Percentiles rank a stretch among this genome's conserved stretches.
Evolutionary conservation across 352 stramenopile genomes (phyloP).

Genomic region (Paralagenidium karlingii): DNA sequence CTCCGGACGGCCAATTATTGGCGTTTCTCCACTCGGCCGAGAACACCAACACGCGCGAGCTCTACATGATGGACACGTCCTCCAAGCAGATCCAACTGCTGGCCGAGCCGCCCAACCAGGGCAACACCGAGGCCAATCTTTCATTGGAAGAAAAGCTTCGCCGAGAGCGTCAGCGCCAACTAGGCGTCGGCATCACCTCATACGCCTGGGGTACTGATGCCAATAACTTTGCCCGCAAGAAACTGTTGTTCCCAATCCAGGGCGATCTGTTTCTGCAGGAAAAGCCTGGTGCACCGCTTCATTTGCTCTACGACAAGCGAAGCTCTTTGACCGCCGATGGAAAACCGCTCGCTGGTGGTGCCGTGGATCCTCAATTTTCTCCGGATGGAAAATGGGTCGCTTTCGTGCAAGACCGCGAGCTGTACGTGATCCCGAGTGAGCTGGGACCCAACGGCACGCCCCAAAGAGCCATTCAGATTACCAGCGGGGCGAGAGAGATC

Average conservation of each 20-base stretch:
- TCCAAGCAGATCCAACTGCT: slow-evolving; percentile 40
- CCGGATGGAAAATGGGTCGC: slow-evolving; percentile 88
- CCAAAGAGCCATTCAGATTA: slow-evolving; percentile 57
- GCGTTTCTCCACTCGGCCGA: slow-evolving; percentile 78
- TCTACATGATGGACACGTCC: slow-evolving; percentile 71
- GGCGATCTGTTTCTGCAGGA: slow-evolving; percentile 93
- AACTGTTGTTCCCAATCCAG: slow-evolving; percentile 84
- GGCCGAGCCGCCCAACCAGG: slow-evolving; percentile 48
- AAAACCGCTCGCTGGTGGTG: slow-evolving; percentile 22
- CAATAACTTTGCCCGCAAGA: slow-evolving; percentile 17
- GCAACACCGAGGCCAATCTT: slow-evolving; percentile 78
- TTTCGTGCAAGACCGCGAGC: slow-evolving; percentile 90
- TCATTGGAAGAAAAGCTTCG: slow-evolving; percentile 87
- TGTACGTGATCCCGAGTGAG: slow-evolving; percentile 82
- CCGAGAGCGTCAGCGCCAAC: slow-evolving; percentile 81
- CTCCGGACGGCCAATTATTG: slow-evolving; percentile 64
- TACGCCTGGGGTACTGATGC: slow-evolving; percentile 69
- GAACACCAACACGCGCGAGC: slow-evolving; percentile 68
- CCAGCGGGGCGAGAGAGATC: slow-evolving; percentile 46
- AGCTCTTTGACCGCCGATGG: slow-evolving; percentile 39
- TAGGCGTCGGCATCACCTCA: slow-evolving; percentile 88
- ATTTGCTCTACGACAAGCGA: slow-evolving; percentile 82
- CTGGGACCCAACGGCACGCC: slow-evolving; percentile 11
- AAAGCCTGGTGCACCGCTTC: slow-evolving; percentile 36
- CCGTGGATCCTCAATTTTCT: slow-evolving; percentile 90